A percentile compares a stretch with the other conserved stretches of the same genome.
phyloP scores from a whole-genome alignment of 2,329 filamentous ascomycete genomes.

The Samsoniella hepiali region DNA sequence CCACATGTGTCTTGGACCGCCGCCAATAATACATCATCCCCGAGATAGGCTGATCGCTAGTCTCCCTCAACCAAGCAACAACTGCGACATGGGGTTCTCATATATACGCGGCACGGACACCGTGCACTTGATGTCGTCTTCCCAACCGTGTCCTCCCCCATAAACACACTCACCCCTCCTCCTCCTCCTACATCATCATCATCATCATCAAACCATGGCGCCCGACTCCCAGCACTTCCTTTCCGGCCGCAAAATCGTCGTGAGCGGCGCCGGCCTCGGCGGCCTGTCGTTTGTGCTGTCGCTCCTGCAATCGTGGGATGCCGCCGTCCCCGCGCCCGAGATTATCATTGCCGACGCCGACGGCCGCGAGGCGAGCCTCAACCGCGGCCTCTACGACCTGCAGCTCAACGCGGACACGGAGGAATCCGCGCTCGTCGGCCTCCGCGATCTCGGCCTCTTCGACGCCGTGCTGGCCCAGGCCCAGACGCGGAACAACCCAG shows the following conservation, averaged over 20 bases:
- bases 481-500: conserved; percentile 23
- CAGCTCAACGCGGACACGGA: conserved; percentile 30
- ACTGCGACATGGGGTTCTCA: neutral
- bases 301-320: conserved; percentile 34
- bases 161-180: neutral
- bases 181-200: neutral
- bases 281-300: conserved; percentile 38
- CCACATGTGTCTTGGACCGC: neutral
- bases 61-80: neutral
- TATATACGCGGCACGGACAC: neutral
- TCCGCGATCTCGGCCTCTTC: conserved; percentile 35
- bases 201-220: conserved; percentile 12
- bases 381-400: conserved; percentile 34
- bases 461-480: conserved; percentile 28
- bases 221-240: conserved; percentile 23
- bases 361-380: conserved; percentile 23
- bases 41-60: neutral
- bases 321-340: conserved; percentile 26
- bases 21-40: neutral
- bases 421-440: conserved; percentile 30
- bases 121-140: neutral
- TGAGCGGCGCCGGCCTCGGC: conserved; percentile 39
- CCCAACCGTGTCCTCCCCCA: neutral
- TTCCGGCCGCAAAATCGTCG: conserved; percentile 35
- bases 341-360: conserved; percentile 38